Conservation (phyloP, 192 early-diverging fungal species). For the Podila epigama region DNA sequence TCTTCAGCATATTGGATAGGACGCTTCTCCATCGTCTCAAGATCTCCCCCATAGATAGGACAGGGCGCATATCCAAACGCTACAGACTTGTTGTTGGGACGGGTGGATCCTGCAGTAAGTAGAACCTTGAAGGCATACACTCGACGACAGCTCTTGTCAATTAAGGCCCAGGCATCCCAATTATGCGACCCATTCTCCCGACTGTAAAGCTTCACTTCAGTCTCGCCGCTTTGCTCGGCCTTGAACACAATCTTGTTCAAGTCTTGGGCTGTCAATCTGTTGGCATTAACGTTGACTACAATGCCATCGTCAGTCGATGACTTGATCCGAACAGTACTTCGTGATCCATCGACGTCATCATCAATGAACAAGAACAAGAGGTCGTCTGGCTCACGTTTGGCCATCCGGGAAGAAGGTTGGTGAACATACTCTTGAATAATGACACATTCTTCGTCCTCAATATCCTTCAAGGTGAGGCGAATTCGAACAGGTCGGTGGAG, state of each 20-base stretch:
- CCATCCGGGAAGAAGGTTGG: constrained; percentile 18
- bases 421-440: constrained; percentile 54
- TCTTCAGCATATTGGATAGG: constrained; percentile 50
- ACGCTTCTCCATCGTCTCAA: constrained; percentile 13
- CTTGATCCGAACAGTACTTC: constrained; percentile 34
- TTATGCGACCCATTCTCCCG: constrained; percentile 15
- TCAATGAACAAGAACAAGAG: constrained; percentile 52
- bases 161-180: constrained; percentile 55
- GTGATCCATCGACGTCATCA: constrained; percentile 13
- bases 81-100: constrained; percentile 11
- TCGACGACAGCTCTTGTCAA: constrained; percentile 51
- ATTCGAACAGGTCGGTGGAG: constrained; percentile 54
- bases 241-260: constrained; percentile 52
- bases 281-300: constrained; percentile 31
- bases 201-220: constrained; percentile 45
- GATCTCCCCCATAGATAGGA: constrained; percentile 46
- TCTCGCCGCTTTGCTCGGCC: constrained; percentile 33
- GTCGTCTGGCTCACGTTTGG: constrained; percentile 38
- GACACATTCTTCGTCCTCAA: constrained; percentile 47
- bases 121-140: constrained; percentile 59
- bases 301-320: neutral
- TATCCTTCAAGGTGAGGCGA: constrained; percentile 48
- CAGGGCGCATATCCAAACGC: constrained; percentile 49
- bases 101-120: constrained; percentile 3
- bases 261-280: constrained; percentile 13